A percentile compares a stretch with the other conserved stretches of the same genome.
Conservation (phyloP, 176 grass and related monocot genomes). For the Echinochloa phyllopogon region DNA sequence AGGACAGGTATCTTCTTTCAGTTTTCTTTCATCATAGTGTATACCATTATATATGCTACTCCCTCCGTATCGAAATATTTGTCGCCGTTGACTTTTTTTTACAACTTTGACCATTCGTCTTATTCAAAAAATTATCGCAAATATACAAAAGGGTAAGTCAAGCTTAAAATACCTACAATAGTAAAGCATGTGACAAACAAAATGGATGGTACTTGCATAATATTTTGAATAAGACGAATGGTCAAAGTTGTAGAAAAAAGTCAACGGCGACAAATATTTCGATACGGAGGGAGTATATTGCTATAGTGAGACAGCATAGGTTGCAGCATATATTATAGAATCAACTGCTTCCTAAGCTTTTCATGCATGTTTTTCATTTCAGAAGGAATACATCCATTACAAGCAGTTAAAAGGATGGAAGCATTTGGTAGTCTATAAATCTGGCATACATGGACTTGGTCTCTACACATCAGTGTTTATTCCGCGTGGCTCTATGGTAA, state of each 20-base stretch:
- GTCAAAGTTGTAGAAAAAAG: no score
- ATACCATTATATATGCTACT: background rate
- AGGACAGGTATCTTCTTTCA: slow-evolving; percentile 41
- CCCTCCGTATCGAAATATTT: no score
- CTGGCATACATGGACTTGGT: slow-evolving; percentile 93
- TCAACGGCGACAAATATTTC: no score
- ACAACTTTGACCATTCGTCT: no score
- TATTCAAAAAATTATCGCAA: no score
- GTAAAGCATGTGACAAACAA: no score
- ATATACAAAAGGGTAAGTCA: no score
- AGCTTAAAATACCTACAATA: no score
- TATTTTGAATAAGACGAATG: no score
- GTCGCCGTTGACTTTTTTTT: no score
- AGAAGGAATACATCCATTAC: slow-evolving; percentile 81
- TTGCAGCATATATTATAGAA: slow-evolving; percentile 26
- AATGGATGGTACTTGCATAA: no score
- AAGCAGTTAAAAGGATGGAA: slow-evolving; percentile 83
- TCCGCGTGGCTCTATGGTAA: slow-evolving; percentile 86
- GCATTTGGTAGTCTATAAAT: slow-evolving; percentile 95
- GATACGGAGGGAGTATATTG: no score
- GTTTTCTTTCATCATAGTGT: slow-evolving; percentile 13
- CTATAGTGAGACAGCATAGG: background rate
- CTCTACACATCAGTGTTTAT: slow-evolving; percentile 90
- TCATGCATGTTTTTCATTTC: slow-evolving; percentile 46
- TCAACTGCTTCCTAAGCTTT: slow-evolving; percentile 7